Evolutionary conservation across 352 stramenopile genomes (phyloP).

Genomic region (Chrysophaeum taylorii): DNA sequence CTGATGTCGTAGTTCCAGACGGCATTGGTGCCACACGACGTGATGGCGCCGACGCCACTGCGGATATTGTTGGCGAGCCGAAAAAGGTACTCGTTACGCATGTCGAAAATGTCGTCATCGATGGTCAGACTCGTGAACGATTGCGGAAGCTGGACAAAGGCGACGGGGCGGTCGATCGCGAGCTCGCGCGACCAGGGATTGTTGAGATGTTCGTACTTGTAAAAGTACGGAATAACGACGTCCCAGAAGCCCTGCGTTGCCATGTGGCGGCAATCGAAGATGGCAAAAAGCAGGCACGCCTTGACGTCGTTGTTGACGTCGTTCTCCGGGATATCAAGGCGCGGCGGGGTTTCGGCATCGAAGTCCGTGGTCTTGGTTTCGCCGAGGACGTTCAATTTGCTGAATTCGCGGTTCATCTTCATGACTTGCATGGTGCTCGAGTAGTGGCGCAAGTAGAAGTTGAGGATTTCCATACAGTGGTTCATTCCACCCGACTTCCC

Average conservation of each 20-base stretch:
- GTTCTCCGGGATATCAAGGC: too few species aligned
- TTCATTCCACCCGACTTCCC: slow-evolving; percentile 13
- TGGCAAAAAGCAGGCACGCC: neutral
- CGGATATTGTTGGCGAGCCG: slow-evolving; percentile 4
- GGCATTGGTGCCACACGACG: slow-evolving; percentile 8
- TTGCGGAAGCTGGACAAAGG: slow-evolving; percentile 11
- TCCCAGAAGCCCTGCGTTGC: slow-evolving; percentile 5
- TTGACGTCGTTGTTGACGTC: neutral
- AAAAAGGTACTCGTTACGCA: slow-evolving; percentile 13
- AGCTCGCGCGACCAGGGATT: slow-evolving; percentile 7
- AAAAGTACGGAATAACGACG: slow-evolving; percentile 4
- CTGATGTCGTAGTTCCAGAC: slow-evolving; percentile 7
- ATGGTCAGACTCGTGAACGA: neutral
- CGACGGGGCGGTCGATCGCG: neutral
- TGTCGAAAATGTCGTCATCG: slow-evolving; percentile 9
- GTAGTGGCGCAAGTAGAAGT: neutral
- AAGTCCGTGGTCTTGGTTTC: neutral
- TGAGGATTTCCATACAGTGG: neutral
- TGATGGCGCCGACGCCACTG: slow-evolving; percentile 9
- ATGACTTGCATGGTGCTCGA: too few species aligned
- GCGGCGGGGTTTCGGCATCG: too few species aligned
- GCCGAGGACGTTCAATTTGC: neutral
- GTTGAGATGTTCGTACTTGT: neutral
- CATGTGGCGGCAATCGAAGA: slow-evolving; percentile 16
- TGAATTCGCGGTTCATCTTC: too few species aligned